Base-by-base conservation (phyloP, 2,329 filamentous ascomycete genomes). In the Neonectria faginata region DNA sequence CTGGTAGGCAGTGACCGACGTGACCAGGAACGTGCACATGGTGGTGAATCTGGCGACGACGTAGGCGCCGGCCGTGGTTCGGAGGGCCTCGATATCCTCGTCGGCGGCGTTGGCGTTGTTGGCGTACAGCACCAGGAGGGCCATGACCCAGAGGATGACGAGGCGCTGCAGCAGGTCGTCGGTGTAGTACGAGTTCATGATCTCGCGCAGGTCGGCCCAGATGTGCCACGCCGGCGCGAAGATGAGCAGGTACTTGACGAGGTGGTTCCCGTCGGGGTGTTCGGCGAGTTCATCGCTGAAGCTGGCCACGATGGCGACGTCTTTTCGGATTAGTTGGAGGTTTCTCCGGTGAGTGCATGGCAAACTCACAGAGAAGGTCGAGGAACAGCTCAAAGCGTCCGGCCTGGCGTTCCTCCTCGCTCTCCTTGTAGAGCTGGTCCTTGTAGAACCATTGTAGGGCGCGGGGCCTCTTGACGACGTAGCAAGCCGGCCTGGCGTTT, bases 111-210 rank as follows among this genome's bases (percentile, higher is more conserved):
- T 77, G 6, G 83, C 82, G 57, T 84, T 84, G 72, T 85, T 85
- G 45, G 78, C 77, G 67, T 84, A 84, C 16, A 85, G 76, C 4
- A 85, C 79, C 16, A 85, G 74, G 5, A 83, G 70, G 3, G 82
- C 80, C 83, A 85, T 85, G 59, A 85, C 78, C 81, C 82, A 84
- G n/a, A 84, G 77, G 57, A 84, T 82, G 27, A 82, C 70, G 31
- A 83, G 69, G 8, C 83, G 80, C 68, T 85, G 83, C 1, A 79
- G 65, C 20, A 85, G 69, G 66, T 85, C 83, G 64, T 85, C 83
- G 57, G 82, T 84, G 72, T 85, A 84, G 73, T 83, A 85, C 8
- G 81, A 82, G 72, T 85, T 85, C 81, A 85, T 84, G 60, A 84
- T 75, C 72, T 84, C 83, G 64, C 82, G 80, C 18, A 84, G 75